These are phyloP conservation scores for Hura crepitans DNA, from an alignment of 441 rosid species.

Conservation along the genomic window DNA sequence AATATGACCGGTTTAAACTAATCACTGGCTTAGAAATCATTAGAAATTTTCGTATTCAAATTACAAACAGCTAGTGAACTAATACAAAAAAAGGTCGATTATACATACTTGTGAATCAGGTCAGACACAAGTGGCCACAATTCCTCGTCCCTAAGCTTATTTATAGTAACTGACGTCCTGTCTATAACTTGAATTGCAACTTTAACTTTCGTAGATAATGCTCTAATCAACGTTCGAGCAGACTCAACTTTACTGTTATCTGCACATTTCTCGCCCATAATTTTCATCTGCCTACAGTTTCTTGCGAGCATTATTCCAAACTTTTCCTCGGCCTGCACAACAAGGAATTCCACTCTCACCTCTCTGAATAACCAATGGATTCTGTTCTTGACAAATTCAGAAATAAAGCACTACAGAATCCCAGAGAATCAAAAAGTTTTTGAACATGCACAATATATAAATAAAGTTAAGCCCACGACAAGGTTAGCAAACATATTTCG, in stretches of 20 bases:
- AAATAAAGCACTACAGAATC: neutral
- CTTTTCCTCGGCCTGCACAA: constrained; percentile 74
- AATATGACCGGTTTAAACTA: no score
- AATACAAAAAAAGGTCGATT: no score
- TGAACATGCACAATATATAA: no score
- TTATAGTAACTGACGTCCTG: constrained; percentile 61
- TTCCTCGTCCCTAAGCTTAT: constrained; percentile 82
- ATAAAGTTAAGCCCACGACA: neutral
- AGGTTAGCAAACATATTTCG: neutral
- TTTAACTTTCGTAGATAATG: constrained; percentile 61
- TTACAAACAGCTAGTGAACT: no score
- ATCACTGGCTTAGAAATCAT: no score
- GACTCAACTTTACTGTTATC: constrained; percentile 50
- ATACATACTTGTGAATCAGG: constrained; percentile 65
- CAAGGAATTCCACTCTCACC: neutral
- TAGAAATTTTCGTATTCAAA: no score
- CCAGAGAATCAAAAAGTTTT: no score
- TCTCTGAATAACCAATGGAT: neutral
- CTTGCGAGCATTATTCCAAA: constrained; percentile 58
- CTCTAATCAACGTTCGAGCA: constrained; percentile 39
- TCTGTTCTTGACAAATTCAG: neutral
- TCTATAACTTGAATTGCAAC: constrained; percentile 84
- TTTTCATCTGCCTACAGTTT: constrained; percentile 59
- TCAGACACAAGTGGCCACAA: constrained; percentile 71
- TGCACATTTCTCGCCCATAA: constrained; percentile 55